phyloP scores from a whole-genome alignment of 2,329 filamentous ascomycete species.

The Colletotrichum tanaceti region DNA sequence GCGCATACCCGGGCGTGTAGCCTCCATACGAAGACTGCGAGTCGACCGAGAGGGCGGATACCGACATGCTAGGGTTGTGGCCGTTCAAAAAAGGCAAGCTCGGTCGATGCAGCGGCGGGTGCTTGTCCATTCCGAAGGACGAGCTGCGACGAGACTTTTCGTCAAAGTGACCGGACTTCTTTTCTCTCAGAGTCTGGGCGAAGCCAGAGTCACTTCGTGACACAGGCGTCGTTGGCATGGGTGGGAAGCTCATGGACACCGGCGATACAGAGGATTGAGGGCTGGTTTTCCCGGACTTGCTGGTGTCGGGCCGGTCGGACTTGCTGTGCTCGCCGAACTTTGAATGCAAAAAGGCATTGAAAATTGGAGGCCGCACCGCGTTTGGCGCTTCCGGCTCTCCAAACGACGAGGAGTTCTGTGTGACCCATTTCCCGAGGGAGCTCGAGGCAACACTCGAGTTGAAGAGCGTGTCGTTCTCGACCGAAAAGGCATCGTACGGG shows the following conservation, averaged over 20 bases:
- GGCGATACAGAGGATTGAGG: constrained; percentile 78
- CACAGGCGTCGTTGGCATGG: constrained; percentile 79
- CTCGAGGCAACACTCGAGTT: constrained; percentile 76
- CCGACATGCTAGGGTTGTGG: constrained; percentile 68
- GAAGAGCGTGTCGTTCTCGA: constrained; percentile 85
- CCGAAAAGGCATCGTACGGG: constrained; percentile 89
- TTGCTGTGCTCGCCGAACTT: constrained; percentile 71
- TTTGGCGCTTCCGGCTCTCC: constrained; percentile 70
- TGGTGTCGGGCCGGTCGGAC: constrained; percentile 82
- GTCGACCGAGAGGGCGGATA: constrained; percentile 69
- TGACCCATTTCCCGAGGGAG: constrained; percentile 85
- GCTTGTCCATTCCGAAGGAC: constrained; percentile 86
- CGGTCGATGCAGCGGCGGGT: constrained; percentile 74
- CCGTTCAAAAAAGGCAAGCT: constrained; percentile 79
- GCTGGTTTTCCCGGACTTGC: constrained; percentile 71
- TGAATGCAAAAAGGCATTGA: constrained; percentile 90
- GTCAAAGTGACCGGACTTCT: constrained; percentile 93
- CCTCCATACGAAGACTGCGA: constrained; percentile 77
- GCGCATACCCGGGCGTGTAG: constrained; percentile 74
- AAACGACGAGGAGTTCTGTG: constrained; percentile 90
- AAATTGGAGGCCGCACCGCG: constrained; percentile 73
- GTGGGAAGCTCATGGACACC: constrained; percentile 80
- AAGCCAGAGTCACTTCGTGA: constrained; percentile 94
- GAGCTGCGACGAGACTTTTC: constrained; percentile 86
- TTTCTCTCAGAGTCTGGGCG: constrained; percentile 88